Evolutionary conservation across 2,329 filamentous ascomycete species (phyloP).

Genomic region (Sporothrix phasma): DNA sequence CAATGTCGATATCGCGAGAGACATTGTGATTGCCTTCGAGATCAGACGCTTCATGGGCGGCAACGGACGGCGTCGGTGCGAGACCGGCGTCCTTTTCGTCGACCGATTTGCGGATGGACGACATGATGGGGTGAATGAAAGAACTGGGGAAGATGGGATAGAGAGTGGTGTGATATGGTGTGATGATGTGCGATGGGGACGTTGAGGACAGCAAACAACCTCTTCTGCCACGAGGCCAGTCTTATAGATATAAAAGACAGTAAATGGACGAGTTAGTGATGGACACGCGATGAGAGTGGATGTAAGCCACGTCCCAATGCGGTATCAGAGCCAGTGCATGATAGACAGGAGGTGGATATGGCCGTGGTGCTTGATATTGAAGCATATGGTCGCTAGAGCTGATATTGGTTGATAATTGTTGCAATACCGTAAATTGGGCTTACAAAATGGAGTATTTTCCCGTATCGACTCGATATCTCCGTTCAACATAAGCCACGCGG

Average conservation of each 20-base stretch:
- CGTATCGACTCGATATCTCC: not conserved
- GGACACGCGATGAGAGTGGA: not conserved
- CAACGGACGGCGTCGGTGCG: not conserved
- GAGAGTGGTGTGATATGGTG: not conserved
- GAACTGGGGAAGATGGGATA: too few relatives aligned
- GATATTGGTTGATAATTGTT: too few relatives aligned
- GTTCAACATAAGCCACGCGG: not conserved
- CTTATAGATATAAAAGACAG: not conserved
- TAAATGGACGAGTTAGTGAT: not conserved
- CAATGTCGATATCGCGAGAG: constrained; percentile 5
- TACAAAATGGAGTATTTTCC: not conserved
- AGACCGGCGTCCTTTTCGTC: constrained; percentile 5
- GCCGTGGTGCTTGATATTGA: not conserved
- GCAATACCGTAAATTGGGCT: too few relatives aligned
- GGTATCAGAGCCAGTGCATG: not conserved
- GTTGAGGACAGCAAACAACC: not conserved
- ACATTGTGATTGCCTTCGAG: not conserved
- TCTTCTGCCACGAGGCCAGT: not conserved
- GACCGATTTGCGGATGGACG: constrained; percentile 2
- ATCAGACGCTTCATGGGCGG: not conserved
- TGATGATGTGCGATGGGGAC: not conserved
- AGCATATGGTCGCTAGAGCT: too few relatives aligned
- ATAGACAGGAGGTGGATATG: not conserved
- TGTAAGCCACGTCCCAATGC: not conserved
- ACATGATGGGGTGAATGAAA: not conserved